Conservation (phyloP, 805 yeast genomes). For the Blastobotrys parvus region DNA sequence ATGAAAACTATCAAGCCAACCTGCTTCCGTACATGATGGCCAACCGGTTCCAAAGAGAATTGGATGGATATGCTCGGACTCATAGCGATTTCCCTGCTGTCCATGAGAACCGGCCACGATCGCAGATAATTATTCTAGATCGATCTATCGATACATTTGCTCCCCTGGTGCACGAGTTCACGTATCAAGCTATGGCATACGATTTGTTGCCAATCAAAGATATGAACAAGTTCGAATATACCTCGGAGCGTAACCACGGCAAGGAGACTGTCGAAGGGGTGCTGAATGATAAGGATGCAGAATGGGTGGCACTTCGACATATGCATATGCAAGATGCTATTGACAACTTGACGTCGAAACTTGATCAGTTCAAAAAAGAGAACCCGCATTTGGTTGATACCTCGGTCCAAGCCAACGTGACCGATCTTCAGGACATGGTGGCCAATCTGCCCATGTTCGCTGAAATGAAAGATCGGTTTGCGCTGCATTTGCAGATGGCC, state of each 20-base stretch:
- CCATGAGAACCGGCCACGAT: conserved; percentile 47
- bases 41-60: conserved; percentile 52
- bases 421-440: conserved; percentile 68
- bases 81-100: conserved; percentile 57
- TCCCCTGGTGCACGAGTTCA: conserved; percentile 82
- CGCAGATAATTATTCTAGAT: conserved; percentile 71
- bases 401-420: conserved; percentile 51
- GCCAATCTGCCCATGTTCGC: conserved; percentile 31
- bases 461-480: conserved; percentile 29
- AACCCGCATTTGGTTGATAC: conserved; percentile 72
- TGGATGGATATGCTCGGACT: conserved; percentile 68
- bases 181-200: conserved; percentile 86
- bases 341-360: conserved; percentile 47
- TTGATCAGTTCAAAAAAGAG: conserved; percentile 58
- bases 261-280: conserved; percentile 39
- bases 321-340: conserved; percentile 68
- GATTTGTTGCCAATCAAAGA: conserved; percentile 48
- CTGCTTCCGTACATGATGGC: conserved; percentile 66
- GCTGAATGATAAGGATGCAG: conserved; percentile 54
- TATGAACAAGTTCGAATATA: conserved; percentile 43
- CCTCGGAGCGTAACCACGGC: conserved; percentile 41
- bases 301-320: conserved; percentile 66
- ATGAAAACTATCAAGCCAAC: conserved; percentile 45
- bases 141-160: conserved; percentile 76
- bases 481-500: conserved; percentile 31